Evolutionary conservation across 2,329 filamentous ascomycete genomes (phyloP), one percentile per base, ranked within the genome.

Genomic region (Niveomyces coronatus): DNA sequence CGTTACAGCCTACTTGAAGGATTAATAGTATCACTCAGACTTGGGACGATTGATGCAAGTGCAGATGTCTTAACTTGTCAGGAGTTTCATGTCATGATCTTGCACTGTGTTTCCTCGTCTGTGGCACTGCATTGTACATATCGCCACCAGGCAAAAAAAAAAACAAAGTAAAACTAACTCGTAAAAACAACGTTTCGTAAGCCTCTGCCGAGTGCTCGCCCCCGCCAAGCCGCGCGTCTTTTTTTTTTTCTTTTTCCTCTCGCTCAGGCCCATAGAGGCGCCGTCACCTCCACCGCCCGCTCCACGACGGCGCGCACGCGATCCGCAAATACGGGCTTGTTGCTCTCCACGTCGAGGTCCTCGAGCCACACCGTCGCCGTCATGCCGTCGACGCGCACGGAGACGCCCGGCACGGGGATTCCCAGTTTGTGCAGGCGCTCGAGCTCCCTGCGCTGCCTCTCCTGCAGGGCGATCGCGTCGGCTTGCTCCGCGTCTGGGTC

Each of bases 331-430:
- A 85, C 76, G 45, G 78, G 76, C 46, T 86, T 86, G 39, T 65
- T 65, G 57, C 86, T 93, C 60, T 96, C 91, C 4, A 98, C 84
- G 49, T 94, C 86, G 31, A 96, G 61, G 48, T 84, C 78, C 67
- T 96, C 91, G 27, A 98, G 65, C 88, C 89, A 96, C 6, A 98
- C 81, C 44, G 77, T 83, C 6, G 89, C 91, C 37, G 82, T 70
- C 62, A 87, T 81, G 63, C 85, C 91, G 51, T 96, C 89, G 4
- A 95, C 82, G 51, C 74, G 79, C 60, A 98, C 86, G 44, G 82
- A 76, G 13, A 98, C 70, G 0, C 89, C 91, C 0, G 91, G 91
- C 1, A 95, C 86, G 0, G 89, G 87, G 22, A 96, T 89, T 3
- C 89, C 89, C 16, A 93, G 65, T 45, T 76, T 78, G 52, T 93